Percentiles rank a stretch among this genome's conserved stretches.
Evolutionary conservation across 345 rosid genomes (phyloP).

Genomic region (Boechera retrofracta): DNA sequence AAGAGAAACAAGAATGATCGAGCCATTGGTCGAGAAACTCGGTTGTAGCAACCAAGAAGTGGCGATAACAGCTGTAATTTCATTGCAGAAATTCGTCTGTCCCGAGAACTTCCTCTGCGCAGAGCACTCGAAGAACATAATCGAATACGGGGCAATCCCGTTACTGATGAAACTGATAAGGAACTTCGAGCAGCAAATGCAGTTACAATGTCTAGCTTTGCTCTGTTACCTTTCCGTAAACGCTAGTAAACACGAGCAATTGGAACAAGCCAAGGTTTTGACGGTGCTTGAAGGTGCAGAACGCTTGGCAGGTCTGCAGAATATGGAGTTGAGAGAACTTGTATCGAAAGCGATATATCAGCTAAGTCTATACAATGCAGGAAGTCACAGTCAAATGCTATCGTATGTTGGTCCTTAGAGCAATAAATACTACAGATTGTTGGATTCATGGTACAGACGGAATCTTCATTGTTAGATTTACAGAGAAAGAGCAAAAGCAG

Average conservation of each 20-base stretch:
- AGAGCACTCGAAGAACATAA: constrained; percentile 74
- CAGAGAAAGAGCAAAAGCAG: constrained; percentile 18
- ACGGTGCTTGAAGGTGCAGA: constrained; percentile 86
- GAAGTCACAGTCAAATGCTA: constrained; percentile 61
- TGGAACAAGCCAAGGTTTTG: constrained; percentile 78
- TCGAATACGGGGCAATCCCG: constrained; percentile 61
- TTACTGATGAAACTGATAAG: constrained; percentile 70
- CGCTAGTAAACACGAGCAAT: constrained; percentile 59
- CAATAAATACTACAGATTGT: constrained; percentile 11
- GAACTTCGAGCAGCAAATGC: constrained; percentile 57
- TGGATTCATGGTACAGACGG: constrained; percentile 23
- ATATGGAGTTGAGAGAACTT: constrained; percentile 72
- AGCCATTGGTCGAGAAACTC: constrained; percentile 68
- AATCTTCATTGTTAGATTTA: constrained; percentile 30
- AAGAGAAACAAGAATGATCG: constrained; percentile 74
- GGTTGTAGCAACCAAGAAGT: constrained; percentile 60
- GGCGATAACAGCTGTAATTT: constrained; percentile 73
- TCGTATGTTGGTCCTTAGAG: constrained; percentile 43
- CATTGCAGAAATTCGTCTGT: constrained; percentile 70
- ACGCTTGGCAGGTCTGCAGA: constrained; percentile 54
- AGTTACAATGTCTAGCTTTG: constrained; percentile 62
- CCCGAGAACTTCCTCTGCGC: constrained; percentile 62
- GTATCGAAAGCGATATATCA: constrained; percentile 63
- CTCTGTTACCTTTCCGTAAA: constrained; percentile 79
- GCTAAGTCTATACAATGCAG: constrained; percentile 65